Conservation (phyloP, 805 yeast genomes). For the Yamadazyma insecticola region DNA sequence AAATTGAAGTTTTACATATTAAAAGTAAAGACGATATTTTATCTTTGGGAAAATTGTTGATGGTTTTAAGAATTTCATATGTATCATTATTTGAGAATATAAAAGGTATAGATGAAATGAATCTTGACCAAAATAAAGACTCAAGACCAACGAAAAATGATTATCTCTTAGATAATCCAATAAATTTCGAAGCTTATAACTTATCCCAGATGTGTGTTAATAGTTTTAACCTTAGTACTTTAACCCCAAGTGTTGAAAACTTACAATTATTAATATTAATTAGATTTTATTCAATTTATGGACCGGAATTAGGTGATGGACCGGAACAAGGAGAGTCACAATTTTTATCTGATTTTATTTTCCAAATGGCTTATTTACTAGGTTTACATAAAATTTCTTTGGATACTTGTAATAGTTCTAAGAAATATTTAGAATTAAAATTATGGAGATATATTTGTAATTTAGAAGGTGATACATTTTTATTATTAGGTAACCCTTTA, state of each 20-base stretch:
- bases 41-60: conserved; percentile 31
- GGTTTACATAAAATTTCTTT: conserved; percentile 61
- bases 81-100: conserved; percentile 25
- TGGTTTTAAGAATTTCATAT: conserved; percentile 37
- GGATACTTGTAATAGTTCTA: too few species aligned
- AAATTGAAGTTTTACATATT: conserved; percentile 19
- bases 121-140: conserved; percentile 17
- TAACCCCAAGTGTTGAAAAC: conserved; percentile 29
- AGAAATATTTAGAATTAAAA: too few species aligned
- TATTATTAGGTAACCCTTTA: too few species aligned
- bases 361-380: conserved; percentile 61
- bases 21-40: conserved; percentile 36
- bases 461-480: too few species aligned
- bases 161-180: conserved; percentile 24
- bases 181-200: conserved; percentile 18
- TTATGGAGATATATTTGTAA: too few species aligned
- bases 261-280: conserved; percentile 26
- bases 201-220: conserved; percentile 22
- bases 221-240: conserved; percentile 22
- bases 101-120: conserved; percentile 20
- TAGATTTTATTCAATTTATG: conserved; percentile 2
- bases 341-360: conserved; percentile 43
- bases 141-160: conserved; percentile 18
- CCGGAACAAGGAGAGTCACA: conserved; percentile 1
- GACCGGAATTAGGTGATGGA: conserved; percentile 7